phyloP scores from a whole-genome alignment of 2,329 filamentous ascomycete species.

The Aspergillus aculeatinus region DNA sequence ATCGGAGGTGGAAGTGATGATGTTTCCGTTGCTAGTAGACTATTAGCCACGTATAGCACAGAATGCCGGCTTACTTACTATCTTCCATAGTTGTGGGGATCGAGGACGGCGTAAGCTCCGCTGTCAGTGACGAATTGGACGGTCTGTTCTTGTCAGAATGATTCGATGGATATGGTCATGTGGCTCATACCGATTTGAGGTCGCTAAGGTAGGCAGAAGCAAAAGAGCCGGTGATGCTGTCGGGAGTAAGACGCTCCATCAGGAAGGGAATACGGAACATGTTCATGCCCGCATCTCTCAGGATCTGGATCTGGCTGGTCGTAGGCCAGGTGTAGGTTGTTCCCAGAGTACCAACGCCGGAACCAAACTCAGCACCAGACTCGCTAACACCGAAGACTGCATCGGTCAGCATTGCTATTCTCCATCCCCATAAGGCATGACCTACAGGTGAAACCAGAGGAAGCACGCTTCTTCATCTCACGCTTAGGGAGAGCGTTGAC shows the following conservation, averaged over 20 bases:
- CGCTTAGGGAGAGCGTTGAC: constrained; percentile 27
- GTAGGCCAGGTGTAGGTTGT: constrained; percentile 65
- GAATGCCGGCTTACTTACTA: constrained; percentile 23
- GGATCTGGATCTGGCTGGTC: constrained; percentile 51
- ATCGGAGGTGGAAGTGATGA: constrained; percentile 44
- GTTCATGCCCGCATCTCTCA: constrained; percentile 56
- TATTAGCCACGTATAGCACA: neutral
- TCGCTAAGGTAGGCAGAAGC: constrained; percentile 47
- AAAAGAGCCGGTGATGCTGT: constrained; percentile 43
- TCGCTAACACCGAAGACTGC: constrained; percentile 52
- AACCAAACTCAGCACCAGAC: constrained; percentile 65
- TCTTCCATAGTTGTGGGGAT: constrained; percentile 62
- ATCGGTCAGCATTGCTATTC: neutral
- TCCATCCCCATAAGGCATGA: neutral
- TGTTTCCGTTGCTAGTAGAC: constrained; percentile 23
- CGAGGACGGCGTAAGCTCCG: constrained; percentile 55
- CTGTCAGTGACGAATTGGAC: constrained; percentile 44
- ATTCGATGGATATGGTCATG: neutral
- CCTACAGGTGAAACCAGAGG: neutral
- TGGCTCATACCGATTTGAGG: constrained; percentile 29
- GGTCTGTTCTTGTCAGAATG: constrained; percentile 19
- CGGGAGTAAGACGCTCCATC: constrained; percentile 57
- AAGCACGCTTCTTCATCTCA: constrained; percentile 26
- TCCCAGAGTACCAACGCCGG: constrained; percentile 52
- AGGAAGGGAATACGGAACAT: constrained; percentile 57